phyloP scores from a whole-genome alignment of 768 basidiomycete species.

The Boletus huronensis region DNA sequence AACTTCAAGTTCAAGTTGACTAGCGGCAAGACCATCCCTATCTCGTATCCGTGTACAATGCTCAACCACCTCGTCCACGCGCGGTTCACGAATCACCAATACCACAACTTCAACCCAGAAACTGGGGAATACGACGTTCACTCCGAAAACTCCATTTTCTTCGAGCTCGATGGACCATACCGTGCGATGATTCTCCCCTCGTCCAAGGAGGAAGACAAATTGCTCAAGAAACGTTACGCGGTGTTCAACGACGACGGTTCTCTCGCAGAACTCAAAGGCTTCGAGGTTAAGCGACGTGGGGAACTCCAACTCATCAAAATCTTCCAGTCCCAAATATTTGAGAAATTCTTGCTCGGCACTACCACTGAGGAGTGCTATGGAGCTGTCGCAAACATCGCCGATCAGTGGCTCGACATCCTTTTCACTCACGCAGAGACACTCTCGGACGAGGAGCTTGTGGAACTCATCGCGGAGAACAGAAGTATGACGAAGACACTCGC shows the following conservation, averaged over 20 bases:
- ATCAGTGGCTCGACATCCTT: slow-evolving; percentile 97
- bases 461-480: slow-evolving; percentile 96
- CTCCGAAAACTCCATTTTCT: slow-evolving; percentile 98
- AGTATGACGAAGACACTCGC: slow-evolving; percentile 97
- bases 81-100: slow-evolving; percentile 95
- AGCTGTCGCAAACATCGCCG: slow-evolving; percentile 87
- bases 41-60: slow-evolving; percentile 99
- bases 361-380: slow-evolving; percentile 96
- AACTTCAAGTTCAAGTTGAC: slow-evolving; percentile 93
- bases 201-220: slow-evolving; percentile 98
- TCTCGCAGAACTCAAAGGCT: slow-evolving; percentile 97
- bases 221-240: slow-evolving; percentile 97
- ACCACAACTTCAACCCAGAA: slow-evolving; percentile 85
- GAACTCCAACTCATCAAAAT: slow-evolving; percentile 99
- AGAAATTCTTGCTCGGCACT: slow-evolving; percentile 89
- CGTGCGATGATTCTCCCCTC: slow-evolving; percentile 98
- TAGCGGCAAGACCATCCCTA: slow-evolving; percentile 80
- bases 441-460: slow-evolving; percentile 88
- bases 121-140: slow-evolving; percentile 83
- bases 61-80: slow-evolving; percentile 96
- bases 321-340: slow-evolving; percentile 98
- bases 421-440: slow-evolving; percentile 83
- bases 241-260: slow-evolving; percentile 98
- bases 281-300: slow-evolving; percentile 97
- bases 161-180: slow-evolving; percentile 98